A percentile compares a stretch with the other conserved stretches of the same genome.
Conservation (phyloP, 164 flowering plant genomes). For the Liriodendron chinense region DNA sequence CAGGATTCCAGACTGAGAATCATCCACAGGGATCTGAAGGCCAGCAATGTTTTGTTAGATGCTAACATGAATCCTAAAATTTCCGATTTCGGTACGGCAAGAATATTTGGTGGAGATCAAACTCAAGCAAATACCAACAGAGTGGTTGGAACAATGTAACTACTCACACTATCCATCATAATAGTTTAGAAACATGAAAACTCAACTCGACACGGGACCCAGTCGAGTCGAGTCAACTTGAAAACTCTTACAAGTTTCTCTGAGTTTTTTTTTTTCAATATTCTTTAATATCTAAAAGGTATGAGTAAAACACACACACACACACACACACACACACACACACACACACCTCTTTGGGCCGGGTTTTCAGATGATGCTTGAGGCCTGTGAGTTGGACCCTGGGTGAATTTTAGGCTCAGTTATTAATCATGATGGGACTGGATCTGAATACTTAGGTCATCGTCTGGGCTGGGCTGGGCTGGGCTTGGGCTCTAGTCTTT, state of each 20-base stretch:
- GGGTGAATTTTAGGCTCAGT: too few species aligned
- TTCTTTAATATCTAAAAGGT: too few species aligned
- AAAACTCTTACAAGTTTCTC: not conserved
- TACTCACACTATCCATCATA: not conserved
- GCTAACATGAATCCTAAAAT: slow-evolving; percentile 76
- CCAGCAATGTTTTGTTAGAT: slow-evolving; percentile 73
- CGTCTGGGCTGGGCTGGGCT: too few species aligned
- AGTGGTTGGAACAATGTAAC: slow-evolving; percentile 35
- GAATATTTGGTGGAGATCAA: slow-evolving; percentile 28
- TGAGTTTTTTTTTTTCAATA: not conserved
- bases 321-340: too few species aligned
- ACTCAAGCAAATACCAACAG: slow-evolving; percentile 26
- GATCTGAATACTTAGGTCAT: too few species aligned
- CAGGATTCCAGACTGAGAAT: slow-evolving; percentile 70
- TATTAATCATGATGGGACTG: too few species aligned
- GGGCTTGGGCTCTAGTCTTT: too few species aligned
- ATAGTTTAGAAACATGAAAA: not conserved
- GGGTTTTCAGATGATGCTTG: too few species aligned
- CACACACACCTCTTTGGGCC: too few species aligned
- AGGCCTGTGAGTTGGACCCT: too few species aligned
- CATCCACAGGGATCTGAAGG: slow-evolving; percentile 73
- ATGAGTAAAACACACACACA: too few species aligned
- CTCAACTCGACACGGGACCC: too few species aligned
- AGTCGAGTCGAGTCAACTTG: not conserved
- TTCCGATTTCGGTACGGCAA: slow-evolving; percentile 89